Evolutionary conservation across 75 land plant species (phyloP).

Genomic region (Azolla pinnata): DNA sequence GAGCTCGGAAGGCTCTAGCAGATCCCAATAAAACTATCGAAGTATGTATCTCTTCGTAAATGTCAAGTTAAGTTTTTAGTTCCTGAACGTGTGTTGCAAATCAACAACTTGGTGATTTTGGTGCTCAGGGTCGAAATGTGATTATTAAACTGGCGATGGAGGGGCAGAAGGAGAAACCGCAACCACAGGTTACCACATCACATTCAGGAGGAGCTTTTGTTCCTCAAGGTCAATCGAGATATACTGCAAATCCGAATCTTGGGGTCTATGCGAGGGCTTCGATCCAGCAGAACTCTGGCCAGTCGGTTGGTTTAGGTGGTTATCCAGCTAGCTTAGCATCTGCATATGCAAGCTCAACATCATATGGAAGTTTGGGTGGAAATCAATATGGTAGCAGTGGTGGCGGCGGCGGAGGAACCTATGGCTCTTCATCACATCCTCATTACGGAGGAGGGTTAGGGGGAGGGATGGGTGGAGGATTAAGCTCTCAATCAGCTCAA

Average conservation of each 20-base stretch:
- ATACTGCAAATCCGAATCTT: constrained; percentile 19
- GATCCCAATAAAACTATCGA: constrained; percentile 61
- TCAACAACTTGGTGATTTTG: constrained; percentile 3
- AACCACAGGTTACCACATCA: background rate
- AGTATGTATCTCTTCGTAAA: constrained; percentile 25
- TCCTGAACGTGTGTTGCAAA: too few relatives aligned
- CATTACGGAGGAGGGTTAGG: constrained; percentile 5
- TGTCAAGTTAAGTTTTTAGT: background rate
- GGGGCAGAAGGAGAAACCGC: constrained; percentile 38
- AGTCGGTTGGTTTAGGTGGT: constrained; percentile 18
- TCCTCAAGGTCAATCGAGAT: constrained; percentile 2
- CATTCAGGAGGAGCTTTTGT: constrained; percentile 24
- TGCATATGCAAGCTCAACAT: constrained; percentile 21
- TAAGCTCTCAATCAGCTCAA: background rate
- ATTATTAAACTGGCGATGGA: constrained; percentile 68
- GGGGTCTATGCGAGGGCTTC: constrained; percentile 20
- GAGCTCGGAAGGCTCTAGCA: constrained; percentile 58
- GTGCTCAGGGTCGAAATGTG: constrained; percentile 53
- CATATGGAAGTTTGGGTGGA: constrained; percentile 17
- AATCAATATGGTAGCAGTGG: constrained; percentile 20
- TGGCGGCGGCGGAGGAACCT: background rate
- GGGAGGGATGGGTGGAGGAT: too few relatives aligned
- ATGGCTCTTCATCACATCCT: background rate
- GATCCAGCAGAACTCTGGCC: constrained; percentile 25
- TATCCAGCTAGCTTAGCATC: constrained; percentile 7